Evolutionary conservation across 2,329 filamentous ascomycete genomes (phyloP).

Genomic region (Xylariaceae sp.): DNA sequence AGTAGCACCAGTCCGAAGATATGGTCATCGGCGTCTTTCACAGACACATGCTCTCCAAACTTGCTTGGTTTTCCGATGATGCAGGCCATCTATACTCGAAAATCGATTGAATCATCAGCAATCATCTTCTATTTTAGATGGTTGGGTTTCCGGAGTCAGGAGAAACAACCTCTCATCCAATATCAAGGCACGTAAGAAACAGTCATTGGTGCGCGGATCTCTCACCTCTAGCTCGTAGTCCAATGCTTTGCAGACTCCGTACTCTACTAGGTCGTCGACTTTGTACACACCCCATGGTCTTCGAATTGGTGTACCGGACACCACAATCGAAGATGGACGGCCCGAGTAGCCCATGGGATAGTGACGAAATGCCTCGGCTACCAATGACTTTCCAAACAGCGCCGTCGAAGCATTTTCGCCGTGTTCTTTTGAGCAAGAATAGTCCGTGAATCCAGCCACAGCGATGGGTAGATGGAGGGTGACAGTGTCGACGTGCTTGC

Average conservation of each 20-base stretch:
- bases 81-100: slow-evolving; percentile 32
- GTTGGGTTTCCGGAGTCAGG: not conserved
- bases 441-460: slow-evolving; percentile 54
- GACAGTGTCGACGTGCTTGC: slow-evolving; percentile 36
- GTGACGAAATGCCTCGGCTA: slow-evolving; percentile 21
- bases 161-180: not conserved
- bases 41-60: slow-evolving; percentile 34
- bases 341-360: slow-evolving; percentile 22
- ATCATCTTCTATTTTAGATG: not conserved
- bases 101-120: not conserved
- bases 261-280: slow-evolving; percentile 19
- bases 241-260: slow-evolving; percentile 30
- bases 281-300: slow-evolving; percentile 24
- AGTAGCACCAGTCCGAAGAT: slow-evolving; percentile 59
- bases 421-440: slow-evolving; percentile 50
- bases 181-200: not conserved
- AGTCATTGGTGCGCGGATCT: not conserved
- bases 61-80: slow-evolving; percentile 39
- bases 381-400: slow-evolving; percentile 19
- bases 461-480: slow-evolving; percentile 50
- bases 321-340: slow-evolving; percentile 22
- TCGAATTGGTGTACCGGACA: slow-evolving; percentile 26
- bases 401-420: slow-evolving; percentile 43
- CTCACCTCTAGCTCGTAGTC: slow-evolving; percentile 40
- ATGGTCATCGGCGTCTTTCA: slow-evolving; percentile 49